These are phyloP conservation scores for Allium fistulosum DNA, from an alignment of 106 monocot genomes.

Conservation along the genomic window DNA sequence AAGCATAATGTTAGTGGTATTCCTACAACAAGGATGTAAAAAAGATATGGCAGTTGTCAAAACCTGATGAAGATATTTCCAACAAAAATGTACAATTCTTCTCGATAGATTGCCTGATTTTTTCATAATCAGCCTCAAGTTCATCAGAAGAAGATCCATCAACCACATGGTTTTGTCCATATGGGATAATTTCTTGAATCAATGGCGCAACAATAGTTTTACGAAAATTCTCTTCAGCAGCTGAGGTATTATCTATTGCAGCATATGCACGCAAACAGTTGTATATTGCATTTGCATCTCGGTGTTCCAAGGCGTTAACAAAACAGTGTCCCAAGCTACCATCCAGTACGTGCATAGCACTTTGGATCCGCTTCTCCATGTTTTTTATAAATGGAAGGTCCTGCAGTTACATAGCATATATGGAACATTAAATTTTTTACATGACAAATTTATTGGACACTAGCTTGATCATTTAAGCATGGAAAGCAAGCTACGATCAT, in stretches of 20 bases:
- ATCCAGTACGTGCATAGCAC: constrained; percentile 52
- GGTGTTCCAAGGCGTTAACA: constrained; percentile 61
- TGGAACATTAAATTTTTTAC: constrained; percentile 6
- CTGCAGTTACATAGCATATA: constrained; percentile 71
- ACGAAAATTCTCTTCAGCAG: constrained; percentile 90
- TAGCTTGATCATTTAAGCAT: too few species aligned
- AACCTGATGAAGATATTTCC: constrained; percentile 91
- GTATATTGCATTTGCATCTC: constrained; percentile 68
- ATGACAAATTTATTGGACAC: too few species aligned
- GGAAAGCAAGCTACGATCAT: too few species aligned
- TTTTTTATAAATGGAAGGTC: constrained; percentile 91
- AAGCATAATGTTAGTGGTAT: not conserved
- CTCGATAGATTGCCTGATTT: constrained; percentile 55
- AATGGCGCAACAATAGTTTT: constrained; percentile 68
- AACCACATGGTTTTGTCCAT: constrained; percentile 26
- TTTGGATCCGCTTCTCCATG: constrained; percentile 92
- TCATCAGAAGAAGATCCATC: constrained; percentile 38
- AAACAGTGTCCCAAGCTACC: constrained; percentile 75
- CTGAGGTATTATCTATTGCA: constrained; percentile 79
- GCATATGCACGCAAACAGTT: constrained; percentile 99
- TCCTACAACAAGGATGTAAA: not conserved
- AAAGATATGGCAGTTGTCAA: not conserved
- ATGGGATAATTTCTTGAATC: constrained; percentile 65
- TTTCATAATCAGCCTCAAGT: constrained; percentile 69
- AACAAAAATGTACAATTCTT: constrained; percentile 88